Evolutionary conservation across 148 eudicot genomes (phyloP).

Genomic region (Chenopodium album): DNA sequence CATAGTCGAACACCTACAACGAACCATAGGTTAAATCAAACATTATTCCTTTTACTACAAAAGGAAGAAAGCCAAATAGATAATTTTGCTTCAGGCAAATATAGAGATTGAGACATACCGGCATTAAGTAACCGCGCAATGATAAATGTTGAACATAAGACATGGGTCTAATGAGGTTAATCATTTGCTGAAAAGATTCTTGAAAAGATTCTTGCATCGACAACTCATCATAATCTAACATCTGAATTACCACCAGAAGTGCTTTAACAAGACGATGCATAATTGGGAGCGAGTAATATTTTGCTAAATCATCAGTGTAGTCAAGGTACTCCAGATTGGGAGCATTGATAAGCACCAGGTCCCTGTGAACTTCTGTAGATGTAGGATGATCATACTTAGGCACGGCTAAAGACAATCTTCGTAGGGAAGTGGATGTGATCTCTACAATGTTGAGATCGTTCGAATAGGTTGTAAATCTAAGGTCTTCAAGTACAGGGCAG

Average conservation of each 20-base stretch:
- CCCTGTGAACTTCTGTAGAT: too few relatives aligned
- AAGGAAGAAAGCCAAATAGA: too few relatives aligned
- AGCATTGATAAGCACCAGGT: slow-evolving; percentile 17
- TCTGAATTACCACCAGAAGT: background rate
- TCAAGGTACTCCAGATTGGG: slow-evolving; percentile 20
- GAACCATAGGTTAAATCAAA: background rate
- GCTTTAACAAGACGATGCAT: slow-evolving; percentile 15
- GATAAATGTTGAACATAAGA: slow-evolving; percentile 21
- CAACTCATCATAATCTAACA: background rate
- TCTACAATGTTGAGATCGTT: background rate
- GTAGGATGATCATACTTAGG: too few relatives aligned
- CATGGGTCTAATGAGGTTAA: slow-evolving; percentile 9
- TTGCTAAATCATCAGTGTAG: background rate
- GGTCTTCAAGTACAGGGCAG: slow-evolving; percentile 28
- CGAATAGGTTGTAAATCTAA: background rate
- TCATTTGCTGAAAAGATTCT: background rate
- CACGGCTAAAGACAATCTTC: slow-evolving; percentile 3
- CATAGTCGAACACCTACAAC: background rate
- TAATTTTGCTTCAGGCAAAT: background rate
- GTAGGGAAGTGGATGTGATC: slow-evolving; percentile 8
- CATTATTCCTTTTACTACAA: too few relatives aligned
- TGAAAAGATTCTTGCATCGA: background rate
- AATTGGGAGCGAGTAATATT: slow-evolving; percentile 2
- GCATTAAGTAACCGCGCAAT: background rate
- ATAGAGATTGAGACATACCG: background rate